These are phyloP conservation scores for Tolypocladium capitatum DNA, from an alignment of 2,329 filamentous ascomycete species.

Conservation along the genomic window DNA sequence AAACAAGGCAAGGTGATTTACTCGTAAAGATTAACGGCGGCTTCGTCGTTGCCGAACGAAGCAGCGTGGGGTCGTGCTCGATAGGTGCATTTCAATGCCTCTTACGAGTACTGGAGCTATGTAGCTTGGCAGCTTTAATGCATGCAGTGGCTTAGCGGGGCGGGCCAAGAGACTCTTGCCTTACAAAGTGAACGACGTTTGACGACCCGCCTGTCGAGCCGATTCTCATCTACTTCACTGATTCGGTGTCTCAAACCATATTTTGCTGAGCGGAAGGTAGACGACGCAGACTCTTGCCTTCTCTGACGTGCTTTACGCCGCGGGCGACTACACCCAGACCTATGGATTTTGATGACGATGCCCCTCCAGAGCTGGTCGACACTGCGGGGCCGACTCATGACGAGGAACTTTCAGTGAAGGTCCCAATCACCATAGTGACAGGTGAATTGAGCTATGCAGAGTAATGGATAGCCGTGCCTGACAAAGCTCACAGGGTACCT, in stretches of 20 bases:
- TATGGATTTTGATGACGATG: conserved; percentile 57
- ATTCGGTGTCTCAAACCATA: background rate
- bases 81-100: conserved; percentile 10
- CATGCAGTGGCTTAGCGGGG: conserved; percentile 10
- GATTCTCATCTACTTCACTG: background rate
- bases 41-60: too few species aligned
- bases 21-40: too few species aligned
- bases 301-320: background rate
- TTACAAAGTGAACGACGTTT: background rate
- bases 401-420: conserved; percentile 46
- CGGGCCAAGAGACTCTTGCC: background rate
- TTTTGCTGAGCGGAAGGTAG: background rate
- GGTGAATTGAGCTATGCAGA: conserved; percentile 28
- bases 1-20: too few species aligned
- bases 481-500: conserved; percentile 55
- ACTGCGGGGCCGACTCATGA: conserved; percentile 23
- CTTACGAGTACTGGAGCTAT: too few species aligned
- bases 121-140: conserved; percentile 8
- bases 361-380: conserved; percentile 51
- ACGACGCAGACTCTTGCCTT: background rate
- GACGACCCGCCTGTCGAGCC: background rate
- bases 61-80: conserved; percentile 5
- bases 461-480: background rate
- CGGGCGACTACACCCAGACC: conserved; percentile 3
- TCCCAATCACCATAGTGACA: conserved; percentile 76